These are phyloP conservation scores for Aspergillus vadensis DNA, from an alignment of 2,329 filamentous ascomycete species.

Conservation along the genomic window DNA sequence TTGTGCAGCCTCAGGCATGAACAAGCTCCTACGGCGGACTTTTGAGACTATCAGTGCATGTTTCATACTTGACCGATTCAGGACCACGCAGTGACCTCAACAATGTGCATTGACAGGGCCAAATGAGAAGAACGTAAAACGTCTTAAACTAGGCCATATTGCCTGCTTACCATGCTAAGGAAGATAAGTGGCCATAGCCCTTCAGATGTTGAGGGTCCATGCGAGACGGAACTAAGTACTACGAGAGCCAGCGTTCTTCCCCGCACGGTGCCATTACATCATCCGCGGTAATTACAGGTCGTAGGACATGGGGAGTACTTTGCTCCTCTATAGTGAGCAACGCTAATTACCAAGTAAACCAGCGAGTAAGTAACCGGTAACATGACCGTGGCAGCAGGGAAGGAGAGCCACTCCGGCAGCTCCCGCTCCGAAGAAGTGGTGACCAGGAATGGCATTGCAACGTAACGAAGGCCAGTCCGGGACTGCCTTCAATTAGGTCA, in stretches of 20 bases:
- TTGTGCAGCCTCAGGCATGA: slow-evolving; percentile 6
- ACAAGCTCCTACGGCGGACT: slow-evolving; percentile 4
- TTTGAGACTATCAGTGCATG: slow-evolving; percentile 2
- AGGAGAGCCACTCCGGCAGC: slow-evolving; percentile 14
- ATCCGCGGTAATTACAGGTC: slow-evolving; percentile 2
- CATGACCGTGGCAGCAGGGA: neutral
- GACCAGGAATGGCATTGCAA: neutral
- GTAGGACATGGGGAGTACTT: neutral
- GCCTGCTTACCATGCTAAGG: too few species aligned
- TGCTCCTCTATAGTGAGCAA: neutral
- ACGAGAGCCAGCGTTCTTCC: neutral
- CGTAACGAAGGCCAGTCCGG: neutral
- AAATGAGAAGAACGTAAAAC: neutral
- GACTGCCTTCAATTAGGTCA: slow-evolving; percentile 6
- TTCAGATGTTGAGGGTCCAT: neutral
- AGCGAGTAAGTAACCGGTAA: neutral
- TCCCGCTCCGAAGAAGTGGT: slow-evolving; percentile 14
- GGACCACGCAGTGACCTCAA: neutral
- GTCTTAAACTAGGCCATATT: too few species aligned
- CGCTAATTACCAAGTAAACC: neutral
- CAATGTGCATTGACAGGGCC: neutral
- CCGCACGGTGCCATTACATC: slow-evolving; percentile 16
- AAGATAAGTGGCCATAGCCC: too few species aligned
- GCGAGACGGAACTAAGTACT: neutral
- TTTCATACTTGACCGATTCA: neutral